A percentile compares a stretch with the other conserved stretches of the same genome.
Conservation (phyloP, 2,329 filamentous ascomycete genomes). For the Hymenoscyphus occultus region DNA sequence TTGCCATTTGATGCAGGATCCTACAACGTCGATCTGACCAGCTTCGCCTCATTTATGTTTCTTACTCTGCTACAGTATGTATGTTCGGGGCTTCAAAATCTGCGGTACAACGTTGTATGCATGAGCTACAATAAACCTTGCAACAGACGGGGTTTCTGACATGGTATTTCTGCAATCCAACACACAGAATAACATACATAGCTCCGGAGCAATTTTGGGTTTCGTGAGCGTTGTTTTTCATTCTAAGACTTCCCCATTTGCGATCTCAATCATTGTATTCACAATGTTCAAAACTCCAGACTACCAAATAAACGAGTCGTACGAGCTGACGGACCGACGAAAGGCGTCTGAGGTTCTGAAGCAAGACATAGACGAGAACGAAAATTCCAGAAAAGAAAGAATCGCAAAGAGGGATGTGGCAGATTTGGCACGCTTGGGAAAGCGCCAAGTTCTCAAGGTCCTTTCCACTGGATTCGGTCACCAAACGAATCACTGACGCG, state of each 20-base stretch:
- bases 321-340: conserved; percentile 6
- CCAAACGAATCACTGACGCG: neutral
- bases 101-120: neutral
- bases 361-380: neutral
- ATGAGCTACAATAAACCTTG: neutral
- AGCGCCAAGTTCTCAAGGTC: conserved; percentile 7
- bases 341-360: conserved; percentile 3
- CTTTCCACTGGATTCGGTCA: neutral
- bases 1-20: conserved; percentile 4
- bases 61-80: neutral
- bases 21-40: neutral
- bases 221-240: neutral
- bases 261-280: neutral
- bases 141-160: neutral
- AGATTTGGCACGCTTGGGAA: conserved; percentile 6
- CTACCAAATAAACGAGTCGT: conserved; percentile 5
- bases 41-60: conserved; percentile 1
- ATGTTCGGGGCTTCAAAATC: neutral
- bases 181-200: neutral
- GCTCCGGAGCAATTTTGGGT: neutral
- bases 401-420: conserved; percentile 1
- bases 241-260: neutral
- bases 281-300: conserved; percentile 9
- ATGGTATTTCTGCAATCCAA: neutral
- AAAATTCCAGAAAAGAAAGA: conserved; percentile 7